Evolutionary conservation across 805 yeast genomes (phyloP), one percentile per base, ranked within the genome.

Genomic region (Metschnikowia baotianmanensis): DNA sequence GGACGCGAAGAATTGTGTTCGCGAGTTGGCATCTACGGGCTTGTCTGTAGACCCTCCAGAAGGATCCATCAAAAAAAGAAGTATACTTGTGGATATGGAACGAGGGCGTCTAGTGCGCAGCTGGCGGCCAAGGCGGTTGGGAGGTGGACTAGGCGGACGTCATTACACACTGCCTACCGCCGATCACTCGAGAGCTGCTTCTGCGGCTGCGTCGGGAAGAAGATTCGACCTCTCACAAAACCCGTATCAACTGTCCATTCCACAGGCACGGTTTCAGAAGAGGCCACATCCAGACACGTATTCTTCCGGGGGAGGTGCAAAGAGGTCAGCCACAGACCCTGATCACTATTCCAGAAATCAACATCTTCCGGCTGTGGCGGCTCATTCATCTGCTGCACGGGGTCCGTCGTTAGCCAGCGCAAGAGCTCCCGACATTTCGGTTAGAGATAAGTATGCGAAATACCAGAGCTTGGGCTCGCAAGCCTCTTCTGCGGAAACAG

Each of bases 131-230:
- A 58, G 84, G 51, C 59, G 91, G 43, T 67, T 91, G 2, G 96
- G 96, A 1, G 97, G 97, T 4, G 97, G 97, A 0, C 62, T 86
- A n/a, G 97, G 97, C 4, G 96, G 96, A 1, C 69, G 93, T 40
- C 79, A 80, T 36, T 81, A 81, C 55, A 71, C 79, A 3, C 66
- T 61, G 44, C 57, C 63, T 4, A 58, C 55, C 26, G 40, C 48
- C 7, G 35, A 35, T n/a, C 49, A 50, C 25, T 40, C 53, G 22
- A 43, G 48, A 29, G 54, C 55, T 24, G 63, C 71, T 0, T 65
- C 72, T 4, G 71, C 72, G 3, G 63, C 64, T 10, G 71, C 72
- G 15, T 50, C 56, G 3, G 63, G 62, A 15, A 34, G 56, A 31
- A 23, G 56, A 8, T 28, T 41, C 30, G 48, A 51, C 26, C 44